These are phyloP conservation scores for Apium graveolens DNA, from an alignment of 129 eudicot genomes.

Conservation along the genomic window DNA sequence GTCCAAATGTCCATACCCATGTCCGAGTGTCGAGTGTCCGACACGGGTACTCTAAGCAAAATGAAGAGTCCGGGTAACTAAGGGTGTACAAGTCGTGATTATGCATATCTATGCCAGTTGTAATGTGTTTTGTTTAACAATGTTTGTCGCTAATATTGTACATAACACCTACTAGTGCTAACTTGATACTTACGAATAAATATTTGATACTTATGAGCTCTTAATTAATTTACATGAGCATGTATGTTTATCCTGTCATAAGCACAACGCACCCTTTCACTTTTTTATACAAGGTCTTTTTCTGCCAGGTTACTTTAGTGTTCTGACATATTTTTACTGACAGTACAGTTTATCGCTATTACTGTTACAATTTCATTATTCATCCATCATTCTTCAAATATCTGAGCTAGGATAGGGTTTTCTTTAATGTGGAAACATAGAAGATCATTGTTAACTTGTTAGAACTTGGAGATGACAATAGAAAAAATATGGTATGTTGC, in stretches of 20 bases:
- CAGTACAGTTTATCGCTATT: too few relatives aligned
- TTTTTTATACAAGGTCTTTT: too few relatives aligned
- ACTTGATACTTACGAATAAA: background rate
- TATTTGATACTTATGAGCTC: background rate
- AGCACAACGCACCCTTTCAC: background rate
- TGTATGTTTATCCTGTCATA: background rate
- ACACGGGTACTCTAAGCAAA: too few relatives aligned
- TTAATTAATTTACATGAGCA: background rate
- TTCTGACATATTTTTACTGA: too few relatives aligned
- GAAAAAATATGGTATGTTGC: background rate
- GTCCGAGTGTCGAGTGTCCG: too few relatives aligned
- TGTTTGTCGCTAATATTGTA: background rate
- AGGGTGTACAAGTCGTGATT: background rate
- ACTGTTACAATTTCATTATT: too few relatives aligned
- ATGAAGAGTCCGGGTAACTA: too few relatives aligned
- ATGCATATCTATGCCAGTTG: background rate
- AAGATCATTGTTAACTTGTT: background rate
- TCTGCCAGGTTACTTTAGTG: too few relatives aligned
- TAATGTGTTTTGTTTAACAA: background rate
- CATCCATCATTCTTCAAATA: too few relatives aligned
- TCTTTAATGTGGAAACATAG: background rate
- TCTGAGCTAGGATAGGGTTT: background rate
- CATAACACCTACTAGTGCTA: background rate
- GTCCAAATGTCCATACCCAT: too few relatives aligned
- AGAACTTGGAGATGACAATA: background rate